phyloP scores from a whole-genome alignment of 176 grass and related monocot genomes.

The Tuctoria greenei region DNA sequence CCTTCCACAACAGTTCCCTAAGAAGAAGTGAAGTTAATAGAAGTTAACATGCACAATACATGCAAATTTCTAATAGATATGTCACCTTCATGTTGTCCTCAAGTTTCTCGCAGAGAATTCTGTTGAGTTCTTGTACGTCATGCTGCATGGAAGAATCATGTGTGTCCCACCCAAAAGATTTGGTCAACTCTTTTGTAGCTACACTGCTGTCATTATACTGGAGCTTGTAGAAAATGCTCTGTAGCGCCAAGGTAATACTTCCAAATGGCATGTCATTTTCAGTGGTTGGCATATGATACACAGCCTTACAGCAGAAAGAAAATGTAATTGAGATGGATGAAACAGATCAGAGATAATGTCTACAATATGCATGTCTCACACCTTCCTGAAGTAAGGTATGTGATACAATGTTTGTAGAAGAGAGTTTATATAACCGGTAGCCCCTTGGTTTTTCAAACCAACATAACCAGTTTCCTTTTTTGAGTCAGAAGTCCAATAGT shows the following conservation, averaged over 20 bases:
- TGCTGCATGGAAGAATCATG: conserved; percentile 98
- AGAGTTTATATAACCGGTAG: conserved; percentile 97
- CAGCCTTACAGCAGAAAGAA: conserved; percentile 46
- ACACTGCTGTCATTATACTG: conserved; percentile 88
- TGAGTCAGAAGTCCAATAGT: conserved; percentile 88
- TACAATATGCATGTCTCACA: conserved; percentile 32
- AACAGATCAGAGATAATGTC: conserved; percentile 4
- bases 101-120: conserved; percentile 93
- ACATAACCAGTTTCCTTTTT: conserved; percentile 96
- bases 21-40: conserved; percentile 42
- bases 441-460: conserved; percentile 92
- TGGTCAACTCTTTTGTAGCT: conserved; percentile 86
- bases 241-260: conserved; percentile 85
- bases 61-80: conserved; percentile 19
- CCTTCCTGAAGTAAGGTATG: conserved; percentile 93
- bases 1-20: conserved; percentile 95
- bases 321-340: neutral
- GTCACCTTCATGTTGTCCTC: conserved; percentile 94
- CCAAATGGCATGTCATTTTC: conserved; percentile 92
- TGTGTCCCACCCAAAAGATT: conserved; percentile 99
- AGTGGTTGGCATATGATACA: conserved; percentile 98
- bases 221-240: conserved; percentile 95
- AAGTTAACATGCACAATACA: neutral
- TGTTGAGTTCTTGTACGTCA: conserved; percentile 91
- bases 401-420: conserved; percentile 87